Conservation (phyloP, 208 protist genomes). For the Trypanosoma caninum region DNA sequence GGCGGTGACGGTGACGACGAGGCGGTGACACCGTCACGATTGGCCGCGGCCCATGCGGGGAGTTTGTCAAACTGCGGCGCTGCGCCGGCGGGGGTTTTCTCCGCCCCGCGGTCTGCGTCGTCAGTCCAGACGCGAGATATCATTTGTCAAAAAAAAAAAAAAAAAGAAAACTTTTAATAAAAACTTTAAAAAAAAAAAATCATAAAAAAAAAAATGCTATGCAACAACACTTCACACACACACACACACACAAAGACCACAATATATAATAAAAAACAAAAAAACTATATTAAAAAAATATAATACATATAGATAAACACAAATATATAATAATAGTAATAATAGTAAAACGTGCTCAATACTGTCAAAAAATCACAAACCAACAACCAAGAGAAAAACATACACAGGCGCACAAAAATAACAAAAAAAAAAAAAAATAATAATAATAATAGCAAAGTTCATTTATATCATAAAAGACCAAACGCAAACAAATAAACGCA, state of each 20-base stretch:
- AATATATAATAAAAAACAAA: conserved; percentile 1
- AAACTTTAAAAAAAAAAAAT: conserved; percentile 9
- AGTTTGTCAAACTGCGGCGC: conserved; percentile 34
- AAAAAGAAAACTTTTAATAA: conserved; percentile 3
- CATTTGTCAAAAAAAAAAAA: conserved; percentile 12
- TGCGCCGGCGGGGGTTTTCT: conserved; percentile 34
- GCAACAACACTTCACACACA: neutral
- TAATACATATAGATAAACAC: too few relatives aligned
- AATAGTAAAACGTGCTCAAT: too few relatives aligned
- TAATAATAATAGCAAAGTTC: neutral
- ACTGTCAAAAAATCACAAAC: too few relatives aligned
- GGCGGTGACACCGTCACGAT: conserved; percentile 5
- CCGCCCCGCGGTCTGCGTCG: conserved; percentile 41
- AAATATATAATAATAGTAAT: too few relatives aligned
- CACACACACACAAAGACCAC: neutral
- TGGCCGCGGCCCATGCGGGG: conserved; percentile 48
- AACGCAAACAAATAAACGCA: too few relatives aligned
- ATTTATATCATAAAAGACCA: too few relatives aligned
- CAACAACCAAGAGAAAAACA: conserved; percentile 1
- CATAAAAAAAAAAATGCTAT: conserved; percentile 1
- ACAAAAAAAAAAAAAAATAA: conserved; percentile 4
- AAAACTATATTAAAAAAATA: conserved; percentile 11
- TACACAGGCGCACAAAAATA: neutral
- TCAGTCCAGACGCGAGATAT: conserved; percentile 55
- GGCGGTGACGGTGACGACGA: conserved; percentile 14